Conservation (phyloP, 345 rosid species). For the Eucalyptus globulus region DNA sequence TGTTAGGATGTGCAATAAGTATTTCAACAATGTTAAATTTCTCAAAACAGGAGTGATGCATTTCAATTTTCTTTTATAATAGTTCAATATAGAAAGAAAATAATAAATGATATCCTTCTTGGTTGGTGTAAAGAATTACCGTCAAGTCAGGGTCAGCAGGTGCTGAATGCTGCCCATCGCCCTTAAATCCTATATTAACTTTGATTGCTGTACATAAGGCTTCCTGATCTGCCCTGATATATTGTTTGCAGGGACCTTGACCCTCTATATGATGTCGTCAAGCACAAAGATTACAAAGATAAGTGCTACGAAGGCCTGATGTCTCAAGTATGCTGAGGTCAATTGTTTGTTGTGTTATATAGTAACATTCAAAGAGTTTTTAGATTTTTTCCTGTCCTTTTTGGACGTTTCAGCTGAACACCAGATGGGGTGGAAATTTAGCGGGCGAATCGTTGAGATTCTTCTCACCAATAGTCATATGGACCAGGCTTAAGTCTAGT, state of each 20-base stretch:
- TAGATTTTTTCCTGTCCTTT: neutral
- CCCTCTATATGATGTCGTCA: constrained; percentile 60
- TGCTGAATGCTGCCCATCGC: neutral
- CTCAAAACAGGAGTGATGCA: neutral
- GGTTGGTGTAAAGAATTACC: neutral
- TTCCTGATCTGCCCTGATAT: neutral
- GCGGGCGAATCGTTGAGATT: constrained; percentile 43
- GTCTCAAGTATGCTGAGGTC: constrained; percentile 59
- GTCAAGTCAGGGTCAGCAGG: neutral
- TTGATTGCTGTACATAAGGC: neutral
- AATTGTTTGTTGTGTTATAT: neutral
- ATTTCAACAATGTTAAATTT: neutral
- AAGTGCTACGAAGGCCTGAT: constrained; percentile 53
- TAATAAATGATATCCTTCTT: neutral
- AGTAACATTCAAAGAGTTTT: neutral
- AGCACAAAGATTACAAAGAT: constrained; percentile 48
- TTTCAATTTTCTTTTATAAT: neutral
- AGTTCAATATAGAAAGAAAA: neutral
- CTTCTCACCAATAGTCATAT: constrained; percentile 67
- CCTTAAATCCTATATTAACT: neutral
- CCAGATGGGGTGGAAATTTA: constrained; percentile 89
- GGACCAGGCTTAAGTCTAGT: constrained; percentile 47
- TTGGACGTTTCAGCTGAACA: constrained; percentile 1
- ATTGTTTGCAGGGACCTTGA: constrained; percentile 62
- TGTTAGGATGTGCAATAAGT: neutral